Evolutionary conservation across 495 filamentous ascomycete species (phyloP).

Genomic region (Daldinia concentrica): DNA sequence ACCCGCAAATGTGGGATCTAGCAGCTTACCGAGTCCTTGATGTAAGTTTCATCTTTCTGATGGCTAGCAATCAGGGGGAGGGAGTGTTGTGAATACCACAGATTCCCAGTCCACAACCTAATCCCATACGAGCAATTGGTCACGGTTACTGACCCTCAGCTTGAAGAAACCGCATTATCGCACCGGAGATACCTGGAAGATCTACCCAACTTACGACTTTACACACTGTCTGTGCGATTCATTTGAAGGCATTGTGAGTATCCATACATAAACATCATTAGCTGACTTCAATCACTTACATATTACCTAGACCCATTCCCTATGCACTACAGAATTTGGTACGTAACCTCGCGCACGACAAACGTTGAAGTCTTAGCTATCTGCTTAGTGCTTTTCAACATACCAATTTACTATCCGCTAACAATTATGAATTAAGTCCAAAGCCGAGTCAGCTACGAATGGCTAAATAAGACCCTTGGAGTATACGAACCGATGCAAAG

Average conservation of each 20-base stretch:
- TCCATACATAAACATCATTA: background rate
- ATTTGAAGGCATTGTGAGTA: conserved; percentile 74
- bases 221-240: conserved; percentile 90
- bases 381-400: background rate
- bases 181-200: conserved; percentile 78
- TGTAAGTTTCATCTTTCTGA: conserved; percentile 39
- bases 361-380: background rate
- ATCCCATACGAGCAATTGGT: no score
- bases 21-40: conserved; percentile 81
- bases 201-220: conserved; percentile 93
- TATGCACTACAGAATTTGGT: conserved; percentile 90
- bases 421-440: conserved; percentile 25
- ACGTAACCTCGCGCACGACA: conserved; percentile 52
- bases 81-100: background rate
- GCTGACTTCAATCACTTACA: background rate
- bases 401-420: background rate
- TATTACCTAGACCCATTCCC: conserved; percentile 68
- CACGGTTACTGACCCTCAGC: conserved; percentile 50
- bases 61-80: background rate
- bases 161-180: conserved; percentile 69
- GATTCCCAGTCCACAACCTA: background rate
- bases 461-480: conserved; percentile 76
- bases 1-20: conserved; percentile 71
- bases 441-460: conserved; percentile 80
- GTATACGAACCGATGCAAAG: conserved; percentile 89